These are phyloP conservation scores for Hanseniaspora meyeri DNA, from an alignment of 805 yeast species.

Conservation along the genomic window DNA sequence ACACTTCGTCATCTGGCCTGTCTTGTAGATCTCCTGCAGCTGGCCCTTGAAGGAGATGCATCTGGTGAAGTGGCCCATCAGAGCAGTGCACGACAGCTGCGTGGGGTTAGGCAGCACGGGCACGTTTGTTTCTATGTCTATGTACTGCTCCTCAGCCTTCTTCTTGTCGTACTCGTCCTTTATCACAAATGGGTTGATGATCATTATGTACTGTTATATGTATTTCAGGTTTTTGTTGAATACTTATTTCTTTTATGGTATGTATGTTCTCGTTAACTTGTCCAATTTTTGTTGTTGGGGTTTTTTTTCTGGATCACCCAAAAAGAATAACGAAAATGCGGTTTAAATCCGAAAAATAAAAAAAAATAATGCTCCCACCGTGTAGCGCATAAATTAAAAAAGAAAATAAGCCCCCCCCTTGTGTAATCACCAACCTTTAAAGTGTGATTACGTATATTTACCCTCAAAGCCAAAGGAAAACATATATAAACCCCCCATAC, in stretches of 20 bases:
- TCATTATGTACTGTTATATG: background rate
- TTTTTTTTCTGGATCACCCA: too few species aligned
- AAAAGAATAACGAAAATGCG: too few species aligned
- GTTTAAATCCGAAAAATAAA: too few species aligned
- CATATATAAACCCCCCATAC: background rate
- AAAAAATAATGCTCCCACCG: too few species aligned
- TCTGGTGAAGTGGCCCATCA: conserved; percentile 56
- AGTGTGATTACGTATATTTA: too few species aligned
- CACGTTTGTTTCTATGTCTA: conserved; percentile 4
- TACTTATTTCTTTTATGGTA: too few species aligned
- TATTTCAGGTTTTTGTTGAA: background rate
- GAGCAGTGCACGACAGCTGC: conserved; percentile 6
- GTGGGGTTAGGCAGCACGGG: conserved; percentile 10
- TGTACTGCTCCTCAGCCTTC: background rate
- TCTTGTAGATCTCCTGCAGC: conserved; percentile 67
- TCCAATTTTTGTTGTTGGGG: too few species aligned
- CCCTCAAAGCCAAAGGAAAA: too few species aligned
- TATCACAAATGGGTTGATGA: background rate
- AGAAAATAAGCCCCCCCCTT: too few species aligned
- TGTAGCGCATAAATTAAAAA: too few species aligned
- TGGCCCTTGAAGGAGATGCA: conserved; percentile 92
- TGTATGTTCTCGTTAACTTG: too few species aligned
- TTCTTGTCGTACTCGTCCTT: conserved; percentile 2
- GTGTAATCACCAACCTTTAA: too few species aligned
- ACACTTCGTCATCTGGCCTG: conserved; percentile 67